Conservation (phyloP, 129 eudicot genomes). For the Centrapalus pauciflorus region DNA sequence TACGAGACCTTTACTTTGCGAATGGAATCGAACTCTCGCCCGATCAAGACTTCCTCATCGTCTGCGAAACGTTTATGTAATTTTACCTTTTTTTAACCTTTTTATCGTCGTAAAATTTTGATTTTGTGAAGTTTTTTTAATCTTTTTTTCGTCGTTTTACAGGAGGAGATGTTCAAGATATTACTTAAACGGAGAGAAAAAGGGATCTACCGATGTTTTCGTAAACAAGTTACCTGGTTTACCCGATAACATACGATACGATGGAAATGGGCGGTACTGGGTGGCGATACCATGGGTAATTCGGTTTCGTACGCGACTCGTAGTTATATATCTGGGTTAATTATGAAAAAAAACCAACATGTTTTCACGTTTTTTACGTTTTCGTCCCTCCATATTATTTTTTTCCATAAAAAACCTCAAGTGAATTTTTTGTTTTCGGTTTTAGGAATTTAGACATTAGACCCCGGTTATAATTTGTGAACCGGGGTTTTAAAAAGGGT, state of each 20-base stretch:
- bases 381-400: too few relatives aligned
- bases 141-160: neutral
- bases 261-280: slow-evolving; percentile 79
- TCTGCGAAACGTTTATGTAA: slow-evolving; percentile 76
- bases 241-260: slow-evolving; percentile 71
- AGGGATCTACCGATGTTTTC: slow-evolving; percentile 53
- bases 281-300: slow-evolving; percentile 51
- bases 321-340: too few relatives aligned
- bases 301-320: neutral
- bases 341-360: too few relatives aligned
- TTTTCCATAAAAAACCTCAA: too few relatives aligned
- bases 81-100: neutral
- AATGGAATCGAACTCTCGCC: slow-evolving; percentile 72
- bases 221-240: slow-evolving; percentile 54
- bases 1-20: slow-evolving; percentile 62
- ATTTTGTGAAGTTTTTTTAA: neutral
- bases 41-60: slow-evolving; percentile 56
- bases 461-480: too few relatives aligned
- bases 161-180: slow-evolving; percentile 66
- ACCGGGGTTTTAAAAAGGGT: too few relatives aligned
- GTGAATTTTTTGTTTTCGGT: too few relatives aligned
- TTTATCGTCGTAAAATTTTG: too few relatives aligned
- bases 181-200: slow-evolving; percentile 50
- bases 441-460: too few relatives aligned
- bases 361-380: too few relatives aligned